Conservation (phyloP, 345 rosid species). For the Orychophragmus violaceus region DNA sequence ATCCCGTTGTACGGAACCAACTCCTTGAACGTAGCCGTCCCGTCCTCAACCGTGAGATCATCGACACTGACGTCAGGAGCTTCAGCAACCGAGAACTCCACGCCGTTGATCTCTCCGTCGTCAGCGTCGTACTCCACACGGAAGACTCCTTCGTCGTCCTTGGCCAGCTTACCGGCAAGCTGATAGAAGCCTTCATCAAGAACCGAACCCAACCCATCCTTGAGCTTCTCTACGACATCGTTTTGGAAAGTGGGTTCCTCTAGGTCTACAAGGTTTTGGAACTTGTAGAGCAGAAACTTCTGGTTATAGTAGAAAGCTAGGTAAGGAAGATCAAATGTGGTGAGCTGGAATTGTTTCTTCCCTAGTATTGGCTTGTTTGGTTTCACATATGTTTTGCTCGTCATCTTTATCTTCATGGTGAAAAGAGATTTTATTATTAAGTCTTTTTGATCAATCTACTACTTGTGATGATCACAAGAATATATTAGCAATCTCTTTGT, state of each 20-base stretch:
- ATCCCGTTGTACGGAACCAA: constrained; percentile 63
- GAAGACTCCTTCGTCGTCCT: constrained; percentile 75
- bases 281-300: constrained; percentile 70
- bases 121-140: constrained; percentile 67
- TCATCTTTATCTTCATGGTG: constrained; percentile 39
- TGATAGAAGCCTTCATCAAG: constrained; percentile 78
- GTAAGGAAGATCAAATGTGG: constrained; percentile 92
- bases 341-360: constrained; percentile 55
- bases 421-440: neutral
- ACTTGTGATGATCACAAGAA: neutral
- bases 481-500: neutral
- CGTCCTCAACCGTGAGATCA: constrained; percentile 66
- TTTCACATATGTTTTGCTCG: constrained; percentile 48
- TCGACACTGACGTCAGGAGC: constrained; percentile 53
- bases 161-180: constrained; percentile 75
- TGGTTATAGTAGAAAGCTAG: constrained; percentile 83
- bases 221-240: constrained; percentile 56
- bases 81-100: constrained; percentile 56
- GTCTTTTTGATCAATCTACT: constrained; percentile 15
- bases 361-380: constrained; percentile 54
- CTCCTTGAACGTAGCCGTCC: constrained; percentile 47
- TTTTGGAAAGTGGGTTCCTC: constrained; percentile 19
- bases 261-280: constrained; percentile 19
- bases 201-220: constrained; percentile 57
- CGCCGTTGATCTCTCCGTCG: constrained; percentile 53